These are phyloP conservation scores for Aspergillus viridinutans DNA, from an alignment of 2,329 filamentous ascomycete species.

Conservation along the genomic window DNA sequence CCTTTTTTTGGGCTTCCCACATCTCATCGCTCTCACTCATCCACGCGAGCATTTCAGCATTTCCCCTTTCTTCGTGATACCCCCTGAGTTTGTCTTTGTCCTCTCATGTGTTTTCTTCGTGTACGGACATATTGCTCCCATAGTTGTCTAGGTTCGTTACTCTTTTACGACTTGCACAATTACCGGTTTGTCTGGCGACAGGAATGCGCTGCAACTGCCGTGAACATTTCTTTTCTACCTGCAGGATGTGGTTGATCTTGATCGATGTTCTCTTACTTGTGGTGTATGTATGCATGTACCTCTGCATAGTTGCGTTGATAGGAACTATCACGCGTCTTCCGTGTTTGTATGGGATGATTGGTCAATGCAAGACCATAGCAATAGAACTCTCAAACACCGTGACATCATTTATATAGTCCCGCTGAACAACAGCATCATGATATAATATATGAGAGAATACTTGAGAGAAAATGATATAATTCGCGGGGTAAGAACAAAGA, in stretches of 20 bases:
- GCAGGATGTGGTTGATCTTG: not conserved
- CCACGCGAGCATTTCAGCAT: not conserved
- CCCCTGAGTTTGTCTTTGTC: constrained; percentile 13
- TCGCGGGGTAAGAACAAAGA: not conserved
- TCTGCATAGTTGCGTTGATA: not conserved
- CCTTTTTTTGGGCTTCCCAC: not conserved
- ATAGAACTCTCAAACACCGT: not conserved
- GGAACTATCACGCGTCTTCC: not conserved
- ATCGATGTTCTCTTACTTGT: not conserved
- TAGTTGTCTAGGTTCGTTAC: not conserved
- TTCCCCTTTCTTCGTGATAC: constrained; percentile 23
- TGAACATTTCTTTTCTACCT: too few relatives aligned
- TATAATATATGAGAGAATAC: too few relatives aligned
- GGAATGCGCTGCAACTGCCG: not conserved
- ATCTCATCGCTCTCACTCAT: not conserved
- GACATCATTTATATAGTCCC: not conserved
- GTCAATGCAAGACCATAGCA: too few relatives aligned
- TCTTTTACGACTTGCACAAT: not conserved
- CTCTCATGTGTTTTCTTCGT: constrained; percentile 4
- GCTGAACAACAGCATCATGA: not conserved
- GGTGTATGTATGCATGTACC: not conserved
- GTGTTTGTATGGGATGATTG: not conserved
- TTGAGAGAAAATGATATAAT: not conserved
- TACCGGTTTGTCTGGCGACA: not conserved
- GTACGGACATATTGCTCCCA: not conserved